Conservation (phyloP, 176 grass and related monocot genomes). For the Rhynchospora breviuscula region DNA sequence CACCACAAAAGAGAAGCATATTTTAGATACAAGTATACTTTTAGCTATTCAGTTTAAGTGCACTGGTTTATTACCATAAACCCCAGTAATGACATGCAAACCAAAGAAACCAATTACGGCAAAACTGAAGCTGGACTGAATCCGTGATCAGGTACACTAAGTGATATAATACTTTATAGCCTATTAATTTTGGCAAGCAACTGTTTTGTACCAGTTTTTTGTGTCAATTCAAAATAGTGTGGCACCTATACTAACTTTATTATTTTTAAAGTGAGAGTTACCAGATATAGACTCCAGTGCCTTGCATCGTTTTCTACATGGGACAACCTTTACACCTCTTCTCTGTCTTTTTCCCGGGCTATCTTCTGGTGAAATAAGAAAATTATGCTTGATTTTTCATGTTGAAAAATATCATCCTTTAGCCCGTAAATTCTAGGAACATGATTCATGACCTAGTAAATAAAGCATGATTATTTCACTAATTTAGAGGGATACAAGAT, state of each 20-base stretch:
- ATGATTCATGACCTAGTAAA: background rate
- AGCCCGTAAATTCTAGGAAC: background rate
- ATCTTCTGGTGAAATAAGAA: constrained; percentile 39
- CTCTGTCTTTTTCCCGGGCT: constrained; percentile 53
- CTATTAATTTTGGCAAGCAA: background rate
- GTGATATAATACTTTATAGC: background rate
- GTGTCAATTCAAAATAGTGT: background rate
- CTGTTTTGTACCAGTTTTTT: background rate
- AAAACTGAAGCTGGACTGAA: background rate
- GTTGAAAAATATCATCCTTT: background rate
- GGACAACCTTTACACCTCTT: constrained; percentile 42
- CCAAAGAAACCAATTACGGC: background rate
- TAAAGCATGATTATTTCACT: background rate
- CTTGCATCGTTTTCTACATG: constrained; percentile 48
- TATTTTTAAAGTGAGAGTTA: background rate
- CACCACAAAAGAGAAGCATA: background rate
- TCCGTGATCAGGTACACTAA: background rate
- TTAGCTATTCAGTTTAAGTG: background rate
- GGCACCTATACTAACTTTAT: background rate
- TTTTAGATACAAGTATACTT: background rate
- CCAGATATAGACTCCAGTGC: constrained; percentile 40
- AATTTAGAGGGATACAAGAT: constrained; percentile 1
- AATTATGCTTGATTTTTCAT: constrained; percentile 3
- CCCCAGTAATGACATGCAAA: background rate
- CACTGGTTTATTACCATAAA: background rate